Conservation (phyloP, 1,284 basidiomycete genomes). For the Cutaneotrichosporon sp. region DNA sequence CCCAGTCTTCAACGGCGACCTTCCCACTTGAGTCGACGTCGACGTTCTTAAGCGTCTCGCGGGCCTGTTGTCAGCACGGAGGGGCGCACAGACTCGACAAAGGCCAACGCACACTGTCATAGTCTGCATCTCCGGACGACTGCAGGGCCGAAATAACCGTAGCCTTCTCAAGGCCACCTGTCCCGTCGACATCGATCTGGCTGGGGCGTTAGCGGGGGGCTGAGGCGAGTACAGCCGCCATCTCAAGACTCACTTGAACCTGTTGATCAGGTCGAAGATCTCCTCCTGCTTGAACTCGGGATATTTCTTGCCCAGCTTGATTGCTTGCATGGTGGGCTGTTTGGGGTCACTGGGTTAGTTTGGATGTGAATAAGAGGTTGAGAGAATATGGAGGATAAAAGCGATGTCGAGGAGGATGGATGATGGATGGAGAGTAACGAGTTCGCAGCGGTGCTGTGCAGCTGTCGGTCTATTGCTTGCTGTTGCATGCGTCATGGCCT, state of each 20-base stretch:
- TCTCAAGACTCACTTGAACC: slow-evolving; percentile 83
- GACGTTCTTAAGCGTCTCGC: slow-evolving; percentile 85
- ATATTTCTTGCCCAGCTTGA: slow-evolving; percentile 82
- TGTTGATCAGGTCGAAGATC: slow-evolving; percentile 85
- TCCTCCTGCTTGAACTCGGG: slow-evolving; percentile 86
- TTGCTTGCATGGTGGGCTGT: slow-evolving; percentile 44
- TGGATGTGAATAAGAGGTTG: neutral
- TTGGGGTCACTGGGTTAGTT: neutral
- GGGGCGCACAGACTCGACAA: no score
- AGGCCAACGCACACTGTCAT: slow-evolving; percentile 70
- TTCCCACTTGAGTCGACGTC: slow-evolving; percentile 91
- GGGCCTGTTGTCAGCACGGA: slow-evolving; percentile 31
- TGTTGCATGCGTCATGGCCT: no score
- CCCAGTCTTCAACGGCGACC: slow-evolving; percentile 97
- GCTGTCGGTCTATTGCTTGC: no score
- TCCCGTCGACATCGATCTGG: slow-evolving; percentile 73
- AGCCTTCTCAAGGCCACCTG: slow-evolving; percentile 78
- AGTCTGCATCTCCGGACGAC: slow-evolving; percentile 70
- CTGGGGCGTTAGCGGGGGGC: slow-evolving; percentile 56
- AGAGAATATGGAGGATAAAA: neutral
- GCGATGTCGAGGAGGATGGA: neutral
- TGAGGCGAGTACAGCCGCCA: no score
- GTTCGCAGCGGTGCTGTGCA: no score
- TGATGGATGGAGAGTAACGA: no score
- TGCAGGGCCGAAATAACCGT: slow-evolving; percentile 72